These are phyloP conservation scores for Phytophthora aleatoria DNA, from an alignment of 352 stramenopile genomes.

Conservation along the genomic window DNA sequence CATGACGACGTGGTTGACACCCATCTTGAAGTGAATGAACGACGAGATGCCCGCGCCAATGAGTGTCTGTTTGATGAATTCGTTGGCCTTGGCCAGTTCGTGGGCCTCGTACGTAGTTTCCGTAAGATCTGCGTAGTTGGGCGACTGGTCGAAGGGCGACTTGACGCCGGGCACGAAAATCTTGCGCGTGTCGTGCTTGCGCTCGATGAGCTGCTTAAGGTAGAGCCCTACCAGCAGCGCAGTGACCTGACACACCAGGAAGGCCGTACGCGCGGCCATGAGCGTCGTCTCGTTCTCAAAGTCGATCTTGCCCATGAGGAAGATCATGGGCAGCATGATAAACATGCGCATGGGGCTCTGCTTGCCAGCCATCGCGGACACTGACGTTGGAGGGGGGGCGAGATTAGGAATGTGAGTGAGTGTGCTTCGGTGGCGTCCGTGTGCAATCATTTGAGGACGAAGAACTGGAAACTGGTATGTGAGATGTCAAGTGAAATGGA, in stretches of 20 bases:
- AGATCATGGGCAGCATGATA: slow-evolving; percentile 86
- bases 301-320: slow-evolving; percentile 87
- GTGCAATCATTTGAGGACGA: neutral
- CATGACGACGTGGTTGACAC: slow-evolving; percentile 87
- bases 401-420: slow-evolving; percentile 5
- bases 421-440: slow-evolving; percentile 5
- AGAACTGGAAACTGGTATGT: neutral
- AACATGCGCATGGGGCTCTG: slow-evolving; percentile 84
- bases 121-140: slow-evolving; percentile 79
- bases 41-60: slow-evolving; percentile 79
- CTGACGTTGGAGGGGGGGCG: neutral
- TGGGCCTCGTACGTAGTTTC: slow-evolving; percentile 81
- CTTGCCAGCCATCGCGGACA: slow-evolving; percentile 44
- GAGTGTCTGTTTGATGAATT: slow-evolving; percentile 85
- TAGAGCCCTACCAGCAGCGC: slow-evolving; percentile 71
- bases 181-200: slow-evolving; percentile 79
- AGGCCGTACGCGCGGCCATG: slow-evolving; percentile 64
- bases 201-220: slow-evolving; percentile 75
- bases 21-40: slow-evolving; percentile 87
- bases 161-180: slow-evolving; percentile 75
- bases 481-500: neutral
- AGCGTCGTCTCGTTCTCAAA: slow-evolving; percentile 79
- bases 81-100: slow-evolving; percentile 71
- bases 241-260: slow-evolving; percentile 62
- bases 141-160: slow-evolving; percentile 80